phyloP scores from a whole-genome alignment of 768 basidiomycete genomes.

The Auricularia cornea region DNA sequence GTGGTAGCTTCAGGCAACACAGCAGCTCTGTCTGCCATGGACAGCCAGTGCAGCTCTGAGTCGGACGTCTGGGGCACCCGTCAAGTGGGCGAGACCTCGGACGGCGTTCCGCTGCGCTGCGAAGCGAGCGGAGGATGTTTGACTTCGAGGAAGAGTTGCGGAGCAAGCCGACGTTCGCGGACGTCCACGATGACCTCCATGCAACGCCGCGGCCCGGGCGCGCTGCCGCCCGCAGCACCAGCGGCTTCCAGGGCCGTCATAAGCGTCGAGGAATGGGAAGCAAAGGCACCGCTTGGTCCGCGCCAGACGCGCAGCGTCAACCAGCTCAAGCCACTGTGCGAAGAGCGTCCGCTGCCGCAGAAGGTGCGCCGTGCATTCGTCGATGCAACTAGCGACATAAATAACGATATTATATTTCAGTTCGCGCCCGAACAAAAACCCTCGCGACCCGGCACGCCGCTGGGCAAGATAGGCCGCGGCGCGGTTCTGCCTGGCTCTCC shows the following conservation, averaged over 20 bases:
- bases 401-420: not conserved
- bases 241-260: conserved; percentile 41
- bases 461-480: not conserved
- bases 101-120: too few relatives aligned
- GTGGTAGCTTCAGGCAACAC: too few relatives aligned
- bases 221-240: conserved; percentile 5
- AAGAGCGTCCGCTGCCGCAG: conserved; percentile 54
- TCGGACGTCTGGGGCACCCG: too few relatives aligned
- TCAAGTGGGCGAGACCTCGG: too few relatives aligned
- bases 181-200: not conserved
- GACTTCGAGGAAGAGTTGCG: too few relatives aligned
- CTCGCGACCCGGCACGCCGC: conserved; percentile 4
- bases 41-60: too few relatives aligned
- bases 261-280: conserved; percentile 87
- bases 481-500: conserved; percentile 1
- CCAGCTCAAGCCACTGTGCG: conserved; percentile 51
- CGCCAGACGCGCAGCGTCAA: conserved; percentile 58
- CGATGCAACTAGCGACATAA: conserved; percentile 8
- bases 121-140: too few relatives aligned
- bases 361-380: conserved; percentile 44
- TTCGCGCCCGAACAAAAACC: conserved; percentile 4
- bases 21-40: too few relatives aligned
- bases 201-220: not conserved
- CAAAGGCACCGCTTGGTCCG: conserved; percentile 67
- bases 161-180: too few relatives aligned